phyloP scores from a whole-genome alignment of 352 stramenopile species.

The Pythium myriotylum region DNA sequence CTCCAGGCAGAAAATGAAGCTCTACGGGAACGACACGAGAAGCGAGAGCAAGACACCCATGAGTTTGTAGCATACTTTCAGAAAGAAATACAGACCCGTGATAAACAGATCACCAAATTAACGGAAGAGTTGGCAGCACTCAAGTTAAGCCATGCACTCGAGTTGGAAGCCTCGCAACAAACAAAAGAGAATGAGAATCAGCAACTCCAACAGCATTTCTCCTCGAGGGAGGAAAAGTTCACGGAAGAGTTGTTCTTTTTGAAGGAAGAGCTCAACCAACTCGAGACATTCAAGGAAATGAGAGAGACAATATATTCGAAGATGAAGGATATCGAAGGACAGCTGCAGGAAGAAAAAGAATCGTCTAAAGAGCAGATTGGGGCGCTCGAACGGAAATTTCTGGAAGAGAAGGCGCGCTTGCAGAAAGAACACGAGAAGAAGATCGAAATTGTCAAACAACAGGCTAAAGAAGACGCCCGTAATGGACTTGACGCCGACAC shows the following conservation, averaged over 20 bases:
- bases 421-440: constrained; percentile 87
- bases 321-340: constrained; percentile 62
- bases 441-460: constrained; percentile 84
- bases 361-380: constrained; percentile 56
- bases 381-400: constrained; percentile 85
- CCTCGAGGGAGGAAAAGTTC: constrained; percentile 53
- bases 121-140: constrained; percentile 78
- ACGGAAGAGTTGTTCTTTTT: constrained; percentile 61
- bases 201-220: constrained; percentile 47
- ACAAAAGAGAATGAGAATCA: constrained; percentile 49
- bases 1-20: constrained; percentile 81
- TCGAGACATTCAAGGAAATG: constrained; percentile 71
- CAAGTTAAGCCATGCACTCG: constrained; percentile 63
- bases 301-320: constrained; percentile 62
- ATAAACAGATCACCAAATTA: constrained; percentile 76
- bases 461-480: constrained; percentile 89
- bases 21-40: constrained; percentile 76
- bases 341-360: constrained; percentile 58
- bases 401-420: constrained; percentile 83
- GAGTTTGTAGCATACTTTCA: constrained; percentile 96
- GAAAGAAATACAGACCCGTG: constrained; percentile 87
- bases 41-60: constrained; percentile 92
- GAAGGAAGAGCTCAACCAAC: constrained; percentile 66
- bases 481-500: constrained; percentile 90
- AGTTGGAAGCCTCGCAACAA: constrained; percentile 53